phyloP scores from a whole-genome alignment of 2,329 filamentous ascomycete genomes.

The Ophiostoma ulmi region DNA sequence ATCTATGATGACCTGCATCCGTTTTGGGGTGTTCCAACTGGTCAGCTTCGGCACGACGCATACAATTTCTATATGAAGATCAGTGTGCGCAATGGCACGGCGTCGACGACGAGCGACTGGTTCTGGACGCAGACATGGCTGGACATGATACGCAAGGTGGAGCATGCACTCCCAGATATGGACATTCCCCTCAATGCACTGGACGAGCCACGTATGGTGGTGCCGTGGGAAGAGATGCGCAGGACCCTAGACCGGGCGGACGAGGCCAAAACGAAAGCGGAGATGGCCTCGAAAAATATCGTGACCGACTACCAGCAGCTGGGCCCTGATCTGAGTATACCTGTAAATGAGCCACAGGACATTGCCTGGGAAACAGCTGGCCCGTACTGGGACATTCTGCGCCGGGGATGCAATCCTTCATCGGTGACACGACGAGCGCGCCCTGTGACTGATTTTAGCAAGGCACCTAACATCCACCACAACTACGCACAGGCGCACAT shows the following conservation, averaged over 20 bases:
- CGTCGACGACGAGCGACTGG: slow-evolving; percentile 49
- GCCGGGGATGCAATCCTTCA: slow-evolving; percentile 57
- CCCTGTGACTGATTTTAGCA: slow-evolving; percentile 42
- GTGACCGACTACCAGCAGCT: slow-evolving; percentile 42
- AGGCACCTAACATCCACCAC: slow-evolving; percentile 42
- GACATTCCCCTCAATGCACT: slow-evolving; percentile 62
- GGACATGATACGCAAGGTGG: slow-evolving; percentile 48
- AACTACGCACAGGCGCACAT: slow-evolving; percentile 46
- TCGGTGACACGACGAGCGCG: slow-evolving; percentile 53
- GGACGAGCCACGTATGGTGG: slow-evolving; percentile 61
- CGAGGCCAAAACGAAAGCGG: slow-evolving; percentile 33
- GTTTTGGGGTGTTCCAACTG: slow-evolving; percentile 49
- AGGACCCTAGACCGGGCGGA: slow-evolving; percentile 48
- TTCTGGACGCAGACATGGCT: slow-evolving; percentile 56
- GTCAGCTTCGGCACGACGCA: slow-evolving; percentile 47
- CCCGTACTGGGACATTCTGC: slow-evolving; percentile 54
- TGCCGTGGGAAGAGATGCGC: slow-evolving; percentile 58
- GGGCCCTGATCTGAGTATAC: slow-evolving; percentile 27
- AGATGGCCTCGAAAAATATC: slow-evolving; percentile 40
- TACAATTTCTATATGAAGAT: slow-evolving; percentile 58
- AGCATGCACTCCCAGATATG: slow-evolving; percentile 58
- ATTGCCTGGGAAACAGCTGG: slow-evolving; percentile 48
- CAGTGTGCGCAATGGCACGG: slow-evolving; percentile 49
- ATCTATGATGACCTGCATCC: slow-evolving; percentile 59
- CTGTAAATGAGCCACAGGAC: background rate